Evolutionary conservation across 2,329 filamentous ascomycete species (phyloP), one percentile per base, ranked within the genome.

Genomic region (Immersiporthe knoxdaviesiana): DNA sequence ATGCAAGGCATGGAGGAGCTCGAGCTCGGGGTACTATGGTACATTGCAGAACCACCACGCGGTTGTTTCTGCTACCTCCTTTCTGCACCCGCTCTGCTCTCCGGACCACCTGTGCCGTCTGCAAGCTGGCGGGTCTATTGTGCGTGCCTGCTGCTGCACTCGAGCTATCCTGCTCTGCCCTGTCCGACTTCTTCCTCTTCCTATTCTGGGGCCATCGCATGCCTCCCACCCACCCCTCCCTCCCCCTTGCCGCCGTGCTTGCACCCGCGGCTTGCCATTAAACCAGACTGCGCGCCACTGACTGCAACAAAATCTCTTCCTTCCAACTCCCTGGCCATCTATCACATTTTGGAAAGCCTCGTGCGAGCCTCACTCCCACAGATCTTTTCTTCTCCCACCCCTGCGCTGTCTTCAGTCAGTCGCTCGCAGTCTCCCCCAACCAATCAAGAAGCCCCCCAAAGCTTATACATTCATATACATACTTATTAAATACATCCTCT

Each of bases 221-320:
- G 14, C 54, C 35, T 32, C 30, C 30, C 54, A 30, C 37, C 16
- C n/a, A n/a, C n/a, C n/a, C n/a, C n/a, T n/a, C n/a, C n/a, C n/a
- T n/a, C 56, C 50, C 63, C 18, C 56, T 60, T 65, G 62, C 44
- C 63, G 41, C 39, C 62, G 27, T 64, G 52, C 50, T 21, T 59
- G 52, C 61, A 47, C 32, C 24, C 65, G 61, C 66, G 39, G 61
- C 59, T 56, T 62, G 24, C 64, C 66, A 70, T 64, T 66, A 63
- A 71, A 64, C 69, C 66, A 39, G 67, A 21, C 67, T 66, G 50
- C 39, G 65, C 63, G 67, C 69, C 69, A 69, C 67, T 47, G 63
- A 60, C 30, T n/a, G 63, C 67, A 68, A 50, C 69, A 64, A 63
- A 63, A 69, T 47, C 68, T 59, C 67, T 63, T 68, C 69, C 32